These are phyloP conservation scores for Forsythia viridissima DNA, from an alignment of 257 asterid species.

Conservation along the genomic window DNA sequence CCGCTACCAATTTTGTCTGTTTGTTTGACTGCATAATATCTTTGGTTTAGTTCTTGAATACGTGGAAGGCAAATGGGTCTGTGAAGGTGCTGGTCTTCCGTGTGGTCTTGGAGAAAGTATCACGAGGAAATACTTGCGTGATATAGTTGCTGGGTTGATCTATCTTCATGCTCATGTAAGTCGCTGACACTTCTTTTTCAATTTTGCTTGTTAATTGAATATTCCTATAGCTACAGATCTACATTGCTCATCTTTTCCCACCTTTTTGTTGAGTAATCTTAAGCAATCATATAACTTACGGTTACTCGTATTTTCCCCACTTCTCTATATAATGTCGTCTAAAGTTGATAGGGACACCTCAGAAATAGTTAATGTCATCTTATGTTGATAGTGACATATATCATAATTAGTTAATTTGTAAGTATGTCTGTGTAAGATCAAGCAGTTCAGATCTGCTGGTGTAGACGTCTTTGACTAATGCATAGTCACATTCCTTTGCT, in stretches of 20 bases:
- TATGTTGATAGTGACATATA: neutral
- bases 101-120: conserved; percentile 74
- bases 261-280: neutral
- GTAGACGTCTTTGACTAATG: neutral
- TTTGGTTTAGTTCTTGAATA: conserved; percentile 83
- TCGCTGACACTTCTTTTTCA: neutral
- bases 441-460: neutral
- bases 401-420: neutral
- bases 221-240: neutral
- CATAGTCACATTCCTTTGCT: neutral
- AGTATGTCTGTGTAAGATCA: neutral
- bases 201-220: neutral
- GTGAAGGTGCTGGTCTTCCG: conserved; percentile 78
- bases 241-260: neutral
- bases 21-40: conserved; percentile 20
- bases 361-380: neutral
- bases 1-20: conserved; percentile 13
- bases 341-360: neutral
- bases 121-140: conserved; percentile 79
- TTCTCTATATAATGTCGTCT: neutral
- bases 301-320: neutral
- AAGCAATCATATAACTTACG: too few species aligned
- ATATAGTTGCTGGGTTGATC: conserved; percentile 85
- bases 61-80: conserved; percentile 90
- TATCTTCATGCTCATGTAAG: conserved; percentile 98